Evolutionary conservation across 2,329 filamentous ascomycete genomes (phyloP).

Genomic region (Colletotrichum lini): DNA sequence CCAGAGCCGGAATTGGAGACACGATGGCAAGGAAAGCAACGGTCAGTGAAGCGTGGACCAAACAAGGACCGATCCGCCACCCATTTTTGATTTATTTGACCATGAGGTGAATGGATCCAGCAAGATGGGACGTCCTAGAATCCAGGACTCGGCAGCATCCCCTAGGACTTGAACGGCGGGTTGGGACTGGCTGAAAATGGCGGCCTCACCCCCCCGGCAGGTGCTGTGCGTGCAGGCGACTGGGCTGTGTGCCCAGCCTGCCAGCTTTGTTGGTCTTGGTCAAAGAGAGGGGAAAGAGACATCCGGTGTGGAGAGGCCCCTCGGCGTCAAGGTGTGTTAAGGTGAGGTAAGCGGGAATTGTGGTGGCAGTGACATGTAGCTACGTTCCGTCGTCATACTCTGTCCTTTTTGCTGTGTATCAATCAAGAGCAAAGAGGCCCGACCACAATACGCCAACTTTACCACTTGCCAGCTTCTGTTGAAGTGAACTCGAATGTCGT

Average conservation of each 20-base stretch:
- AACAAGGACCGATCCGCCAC: slow-evolving; percentile 31
- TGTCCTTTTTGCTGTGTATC: not conserved
- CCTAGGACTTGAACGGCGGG: slow-evolving; percentile 37
- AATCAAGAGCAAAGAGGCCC: not conserved
- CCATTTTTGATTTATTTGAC: slow-evolving; percentile 41
- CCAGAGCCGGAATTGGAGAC: slow-evolving; percentile 3
- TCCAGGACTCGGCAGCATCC: slow-evolving; percentile 35
- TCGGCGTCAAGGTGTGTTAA: not conserved
- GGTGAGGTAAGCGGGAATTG: slow-evolving; percentile 27
- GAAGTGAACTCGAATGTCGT: not conserved
- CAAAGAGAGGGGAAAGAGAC: slow-evolving; percentile 12
- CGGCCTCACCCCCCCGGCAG: slow-evolving; percentile 28
- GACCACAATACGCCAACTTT: too few relatives aligned
- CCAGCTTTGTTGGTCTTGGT: slow-evolving; percentile 4
- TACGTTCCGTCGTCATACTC: too few relatives aligned
- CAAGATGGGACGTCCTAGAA: slow-evolving; percentile 37
- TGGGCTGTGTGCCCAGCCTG: not conserved
- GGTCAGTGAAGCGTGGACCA: slow-evolving; percentile 26
- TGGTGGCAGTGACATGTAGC: slow-evolving; percentile 6
- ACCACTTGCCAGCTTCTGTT: not conserved
- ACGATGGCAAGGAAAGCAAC: slow-evolving; percentile 18
- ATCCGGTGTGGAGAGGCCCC: slow-evolving; percentile 13
- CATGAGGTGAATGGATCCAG: slow-evolving; percentile 26
- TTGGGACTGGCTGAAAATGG: slow-evolving; percentile 40
- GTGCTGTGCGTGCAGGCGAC: slow-evolving; percentile 20